Evolutionary conservation across 2,329 filamentous ascomycete genomes (phyloP), one percentile per base, ranked within the genome.

Genomic region (Endoconidiophora polonica): DNA sequence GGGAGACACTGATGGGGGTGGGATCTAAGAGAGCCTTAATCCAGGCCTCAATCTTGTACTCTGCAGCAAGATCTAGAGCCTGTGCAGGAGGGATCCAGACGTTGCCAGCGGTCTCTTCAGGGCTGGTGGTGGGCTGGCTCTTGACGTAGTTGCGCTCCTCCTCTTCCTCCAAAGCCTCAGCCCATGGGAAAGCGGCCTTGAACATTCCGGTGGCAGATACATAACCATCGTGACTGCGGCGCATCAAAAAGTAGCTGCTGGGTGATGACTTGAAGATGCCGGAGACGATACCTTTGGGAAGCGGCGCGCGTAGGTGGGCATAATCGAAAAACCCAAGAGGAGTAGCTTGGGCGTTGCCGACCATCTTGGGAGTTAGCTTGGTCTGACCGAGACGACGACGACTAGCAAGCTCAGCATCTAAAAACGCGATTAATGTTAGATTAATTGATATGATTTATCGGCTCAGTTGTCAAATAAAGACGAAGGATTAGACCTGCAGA

Each of bases 191-290:
- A 2, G 83, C 83, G 33, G 84, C 86, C 68, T 91, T 91, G 73
- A 90, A 93, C 85, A 93, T 90, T 65, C 86, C 86, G 4, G 85
- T 91, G 9, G 85, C 84, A 56, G 83, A 88, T 52, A 93, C 77
- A 63, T 77, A 91, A 54, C 86, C 86, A 62, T 93, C 86, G 61
- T 77, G 77, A 65, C 85, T 90, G 58, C 85, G 81, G 65, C 86
- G 81, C 85, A 98, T 98, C 58, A 98, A 69, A 65, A 96, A 98
- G 67, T 98, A 98, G 57, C 86, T 91, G 63, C 86, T 86, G 4
- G 91, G 90, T 62, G 80, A 80, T 53, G 80, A 81, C 60, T 85
- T 82, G 70, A 96, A 96, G 59, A 98, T 93, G 61, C 91, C 91
- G 4, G 88, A 94, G 24, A 80, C 77, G 57, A 96, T 81, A 56